Percentiles rank a stretch among this genome's conserved stretches.
Evolutionary conservation across 192 early-diverging fungal genomes (phyloP).

Genomic region (Linnemannia exigua): DNA sequence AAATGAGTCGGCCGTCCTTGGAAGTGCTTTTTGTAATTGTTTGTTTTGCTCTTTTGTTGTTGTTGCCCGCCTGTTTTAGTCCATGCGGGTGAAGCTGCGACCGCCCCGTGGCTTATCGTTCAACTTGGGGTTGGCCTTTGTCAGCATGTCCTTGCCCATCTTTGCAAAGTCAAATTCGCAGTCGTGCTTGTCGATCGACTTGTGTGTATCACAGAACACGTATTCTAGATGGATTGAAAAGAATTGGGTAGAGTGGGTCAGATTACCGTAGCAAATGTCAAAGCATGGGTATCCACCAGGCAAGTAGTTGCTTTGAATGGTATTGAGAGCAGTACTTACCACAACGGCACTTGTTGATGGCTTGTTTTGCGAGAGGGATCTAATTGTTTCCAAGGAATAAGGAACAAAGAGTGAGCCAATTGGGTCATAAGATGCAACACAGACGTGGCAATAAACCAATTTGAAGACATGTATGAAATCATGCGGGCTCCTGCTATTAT

Average conservation of each 20-base stretch:
- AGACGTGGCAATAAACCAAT: neutral
- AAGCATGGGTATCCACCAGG: too few species aligned
- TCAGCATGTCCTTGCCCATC: conserved; percentile 75
- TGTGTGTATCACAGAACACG: conserved; percentile 83
- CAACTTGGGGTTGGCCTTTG: conserved; percentile 83
- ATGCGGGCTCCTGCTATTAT: conserved; percentile 1
- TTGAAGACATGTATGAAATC: neutral
- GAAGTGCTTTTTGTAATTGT: neutral
- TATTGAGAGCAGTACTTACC: conserved; percentile 12
- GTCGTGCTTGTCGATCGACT: conserved; percentile 77
- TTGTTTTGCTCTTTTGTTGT: neutral
- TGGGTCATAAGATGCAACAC: neutral
- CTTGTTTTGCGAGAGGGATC: conserved; percentile 83
- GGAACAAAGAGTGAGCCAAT: neutral
- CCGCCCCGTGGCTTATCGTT: conserved; percentile 83
- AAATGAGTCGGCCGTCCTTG: neutral
- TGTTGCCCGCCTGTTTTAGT: conserved; percentile 16
- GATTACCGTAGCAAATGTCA: neutral
- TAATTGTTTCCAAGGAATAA: conserved; percentile 5
- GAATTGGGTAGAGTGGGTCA: neutral
- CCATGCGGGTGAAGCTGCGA: conserved; percentile 79
- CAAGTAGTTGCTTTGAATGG: neutral
- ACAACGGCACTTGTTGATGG: conserved; percentile 84
- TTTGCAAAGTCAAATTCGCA: conserved; percentile 85
- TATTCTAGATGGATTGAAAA: conserved; percentile 44